Base-by-base conservation (phyloP, 1,284 basidiomycete species). In the Trichosporon faecale region DNA sequence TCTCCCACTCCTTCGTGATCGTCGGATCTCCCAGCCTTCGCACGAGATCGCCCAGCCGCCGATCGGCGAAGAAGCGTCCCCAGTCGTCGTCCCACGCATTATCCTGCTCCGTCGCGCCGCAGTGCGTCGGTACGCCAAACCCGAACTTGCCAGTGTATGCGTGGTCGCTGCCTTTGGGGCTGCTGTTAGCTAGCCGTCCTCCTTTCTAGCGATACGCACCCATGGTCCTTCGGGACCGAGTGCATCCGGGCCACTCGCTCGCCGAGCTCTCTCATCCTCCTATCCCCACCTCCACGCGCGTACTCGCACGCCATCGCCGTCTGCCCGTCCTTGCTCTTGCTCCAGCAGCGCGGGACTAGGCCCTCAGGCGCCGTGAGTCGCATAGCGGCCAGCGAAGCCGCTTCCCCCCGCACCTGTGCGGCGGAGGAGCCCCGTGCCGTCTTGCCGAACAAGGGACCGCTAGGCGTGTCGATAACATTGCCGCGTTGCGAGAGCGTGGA, bases 71-170 rank as follows among this genome's bases (percentile, higher is more conserved):
- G 85, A 93, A 89, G 16, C 85, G 86, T 76, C 86, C 86, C 83
- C 88, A 94, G 76, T 88, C 90, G 69, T 87, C 85, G 68, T 90
- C 88, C 92, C 91, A 94, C 0, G 86, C 89, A 65, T 94, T 94
- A 69, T 88, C 86, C 76, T 92, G 86, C 70, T 88, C 87, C 4
- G 92, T 94, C 7, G 85, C 86, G 2, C 93, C 93, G 75, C 93
- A 95, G 80, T 89, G 91, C 8, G 93, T 94, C 0, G 91, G 89
- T 7, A 91, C 87, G 1, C 83, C 80, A 76, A 94, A 94, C 1
- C 93, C 93, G 80, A 89, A 94, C 2, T 88, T 85, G 46, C 71
- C 69, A 6, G 44, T 85, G 78, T 72, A 74, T 3, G 35, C 37
- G 65, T 25, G 16, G 49, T 55, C 46, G 21, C 33, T 37, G 52